phyloP scores from a whole-genome alignment of 2,329 filamentous ascomycete genomes.

The Cyanodermella asteris region DNA sequence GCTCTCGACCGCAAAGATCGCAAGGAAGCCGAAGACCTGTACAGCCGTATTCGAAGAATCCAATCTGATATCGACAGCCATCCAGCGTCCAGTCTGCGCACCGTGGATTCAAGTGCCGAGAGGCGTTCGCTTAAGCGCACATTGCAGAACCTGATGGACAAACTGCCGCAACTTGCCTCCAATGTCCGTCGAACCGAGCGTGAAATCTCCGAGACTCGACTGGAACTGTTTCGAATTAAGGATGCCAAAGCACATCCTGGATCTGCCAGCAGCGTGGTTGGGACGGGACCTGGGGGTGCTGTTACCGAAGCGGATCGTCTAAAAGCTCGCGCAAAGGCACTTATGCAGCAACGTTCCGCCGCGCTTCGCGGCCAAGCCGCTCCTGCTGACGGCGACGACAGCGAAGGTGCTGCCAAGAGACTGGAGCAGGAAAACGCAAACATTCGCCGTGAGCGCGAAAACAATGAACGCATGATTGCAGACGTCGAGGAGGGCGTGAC shows the following conservation, averaged over 20 bases:
- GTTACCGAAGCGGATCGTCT: constrained; percentile 87
- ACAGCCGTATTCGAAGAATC: constrained; percentile 70
- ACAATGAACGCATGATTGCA: constrained; percentile 86
- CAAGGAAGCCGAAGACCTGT: constrained; percentile 81
- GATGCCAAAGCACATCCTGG: constrained; percentile 82
- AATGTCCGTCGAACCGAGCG: constrained; percentile 80
- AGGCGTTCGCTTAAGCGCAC: constrained; percentile 69
- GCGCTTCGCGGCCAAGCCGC: constrained; percentile 72
- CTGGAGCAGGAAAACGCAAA: constrained; percentile 73
- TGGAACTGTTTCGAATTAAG: constrained; percentile 81
- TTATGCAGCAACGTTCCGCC: constrained; percentile 96
- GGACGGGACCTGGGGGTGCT: constrained; percentile 73
- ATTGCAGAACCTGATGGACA: constrained; percentile 70
- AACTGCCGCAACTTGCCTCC: constrained; percentile 76
- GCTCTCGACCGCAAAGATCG: constrained; percentile 75
- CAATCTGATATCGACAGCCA: constrained; percentile 91
- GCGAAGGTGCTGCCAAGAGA: constrained; percentile 58
- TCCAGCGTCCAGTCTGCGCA: constrained; percentile 49
- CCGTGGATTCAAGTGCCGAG: constrained; percentile 71
- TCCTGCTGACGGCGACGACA: constrained; percentile 43
- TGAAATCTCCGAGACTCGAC: constrained; percentile 70
- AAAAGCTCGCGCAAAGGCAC: constrained; percentile 84
- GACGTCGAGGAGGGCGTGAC: constrained; percentile 93
- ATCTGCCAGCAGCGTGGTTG: constrained; percentile 60
- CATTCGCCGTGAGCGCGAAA: constrained; percentile 66